phyloP scores from a whole-genome alignment of 2,329 filamentous ascomycete species.

The Talaromyces sp. region DNA sequence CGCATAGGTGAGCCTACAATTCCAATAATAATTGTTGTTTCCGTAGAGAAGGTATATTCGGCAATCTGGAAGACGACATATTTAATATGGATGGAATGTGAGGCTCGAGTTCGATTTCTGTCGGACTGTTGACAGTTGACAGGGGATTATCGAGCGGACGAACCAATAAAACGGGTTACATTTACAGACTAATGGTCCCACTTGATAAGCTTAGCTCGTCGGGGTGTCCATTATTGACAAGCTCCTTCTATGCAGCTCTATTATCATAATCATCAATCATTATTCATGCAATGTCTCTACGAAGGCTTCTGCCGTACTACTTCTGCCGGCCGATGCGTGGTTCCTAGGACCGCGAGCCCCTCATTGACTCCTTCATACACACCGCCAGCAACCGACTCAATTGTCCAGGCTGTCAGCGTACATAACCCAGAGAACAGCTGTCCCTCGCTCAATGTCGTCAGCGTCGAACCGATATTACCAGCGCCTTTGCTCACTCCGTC shows the following conservation, averaged over 20 bases:
- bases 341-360: constrained; percentile 49
- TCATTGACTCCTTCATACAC: constrained; percentile 62
- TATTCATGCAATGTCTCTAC: not conserved
- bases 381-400: constrained; percentile 63
- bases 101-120: not conserved
- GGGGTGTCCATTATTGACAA: not conserved
- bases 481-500: constrained; percentile 54
- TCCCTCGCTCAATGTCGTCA: constrained; percentile 63
- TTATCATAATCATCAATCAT: not conserved
- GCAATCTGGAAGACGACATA: constrained; percentile 38
- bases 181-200: not conserved
- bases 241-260: not conserved
- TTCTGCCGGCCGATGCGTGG: constrained; percentile 21
- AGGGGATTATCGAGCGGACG: not conserved
- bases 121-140: not conserved
- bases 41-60: constrained; percentile 54
- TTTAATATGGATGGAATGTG: not conserved
- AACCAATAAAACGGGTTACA: not conserved
- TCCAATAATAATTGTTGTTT: constrained; percentile 76
- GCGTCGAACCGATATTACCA: constrained; percentile 51
- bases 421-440: constrained; percentile 59
- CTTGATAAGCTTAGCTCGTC: not conserved
- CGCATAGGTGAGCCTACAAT: constrained; percentile 59
- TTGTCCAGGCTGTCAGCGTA: constrained; percentile 58
- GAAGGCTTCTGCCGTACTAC: not conserved